Percentiles rank a stretch among this genome's conserved stretches.
These are phyloP conservation scores for Cyathus striatus DNA, from an alignment of 768 basidiomycete species.

Conservation along the genomic window DNA sequence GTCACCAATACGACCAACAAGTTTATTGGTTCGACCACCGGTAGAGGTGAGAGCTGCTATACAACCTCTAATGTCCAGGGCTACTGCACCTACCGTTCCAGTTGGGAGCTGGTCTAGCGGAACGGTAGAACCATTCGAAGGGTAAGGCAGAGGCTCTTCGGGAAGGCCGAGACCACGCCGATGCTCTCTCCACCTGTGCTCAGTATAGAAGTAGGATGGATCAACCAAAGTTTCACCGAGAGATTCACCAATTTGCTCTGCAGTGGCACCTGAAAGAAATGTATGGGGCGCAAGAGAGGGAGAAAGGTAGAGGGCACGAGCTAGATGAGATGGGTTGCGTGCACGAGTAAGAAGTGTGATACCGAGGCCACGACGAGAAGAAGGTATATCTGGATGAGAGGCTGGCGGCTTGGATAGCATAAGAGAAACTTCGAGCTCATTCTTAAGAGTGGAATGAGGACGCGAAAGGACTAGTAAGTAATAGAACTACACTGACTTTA, in stretches of 20 bases:
- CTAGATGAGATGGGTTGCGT: constrained; percentile 71
- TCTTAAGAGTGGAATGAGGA: constrained; percentile 32
- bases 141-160: constrained; percentile 49
- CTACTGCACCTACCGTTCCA: constrained; percentile 85
- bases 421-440: constrained; percentile 76
- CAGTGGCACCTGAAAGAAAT: constrained; percentile 62
- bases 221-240: constrained; percentile 59
- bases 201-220: constrained; percentile 76
- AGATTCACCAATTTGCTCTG: constrained; percentile 54
- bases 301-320: constrained; percentile 65
- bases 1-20: constrained; percentile 79
- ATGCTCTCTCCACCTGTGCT: constrained; percentile 73
- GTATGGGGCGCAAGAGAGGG: constrained; percentile 59
- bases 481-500: constrained; percentile 43
- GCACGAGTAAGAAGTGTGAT: constrained; percentile 61
- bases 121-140: constrained; percentile 11
- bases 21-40: constrained; percentile 79
- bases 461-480: background rate
- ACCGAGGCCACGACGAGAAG: constrained; percentile 57
- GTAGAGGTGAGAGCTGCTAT: constrained; percentile 74
- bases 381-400: constrained; percentile 53
- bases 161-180: constrained; percentile 69
- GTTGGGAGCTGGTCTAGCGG: constrained; percentile 57
- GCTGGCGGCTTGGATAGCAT: constrained; percentile 78
- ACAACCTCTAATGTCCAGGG: constrained; percentile 69